Evolutionary conservation across 1,139 yeast species (phyloP).

Genomic region (Wickerhamomyces sp.): DNA sequence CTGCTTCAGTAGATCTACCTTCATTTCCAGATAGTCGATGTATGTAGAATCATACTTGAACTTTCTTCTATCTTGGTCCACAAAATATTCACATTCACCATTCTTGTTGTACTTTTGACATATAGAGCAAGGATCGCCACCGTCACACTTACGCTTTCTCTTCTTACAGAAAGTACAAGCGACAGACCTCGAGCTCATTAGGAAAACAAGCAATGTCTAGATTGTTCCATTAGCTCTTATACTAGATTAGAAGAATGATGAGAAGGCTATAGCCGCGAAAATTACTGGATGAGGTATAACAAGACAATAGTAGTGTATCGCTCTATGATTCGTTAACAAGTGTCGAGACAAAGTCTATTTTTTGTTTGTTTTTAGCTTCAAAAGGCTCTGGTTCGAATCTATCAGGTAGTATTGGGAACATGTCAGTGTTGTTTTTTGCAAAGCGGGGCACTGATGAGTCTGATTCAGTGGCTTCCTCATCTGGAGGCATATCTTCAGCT

Average conservation of each 20-base stretch:
- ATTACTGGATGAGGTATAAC: too few relatives aligned
- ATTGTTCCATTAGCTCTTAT: too few relatives aligned
- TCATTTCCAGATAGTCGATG: constrained; percentile 19
- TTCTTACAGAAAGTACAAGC: constrained; percentile 13
- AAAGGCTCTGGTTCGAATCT: neutral
- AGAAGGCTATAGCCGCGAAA: too few relatives aligned
- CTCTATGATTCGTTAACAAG: too few relatives aligned
- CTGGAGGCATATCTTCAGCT: constrained; percentile 8
- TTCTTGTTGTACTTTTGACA: constrained; percentile 16
- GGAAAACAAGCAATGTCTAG: too few relatives aligned
- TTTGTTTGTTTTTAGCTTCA: neutral
- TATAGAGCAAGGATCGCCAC: constrained; percentile 9
- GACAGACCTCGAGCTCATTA: neutral
- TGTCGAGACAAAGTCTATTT: neutral
- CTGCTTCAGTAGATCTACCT: constrained; percentile 16
- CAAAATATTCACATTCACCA: constrained; percentile 14
- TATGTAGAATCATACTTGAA: constrained; percentile 19
- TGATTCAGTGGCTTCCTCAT: neutral
- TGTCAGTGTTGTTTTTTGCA: constrained; percentile 11
- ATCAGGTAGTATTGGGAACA: constrained; percentile 7
- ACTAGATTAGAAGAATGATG: too few relatives aligned
- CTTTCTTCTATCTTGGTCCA: constrained; percentile 18
- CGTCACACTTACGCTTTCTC: constrained; percentile 13
- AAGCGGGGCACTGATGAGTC: neutral
- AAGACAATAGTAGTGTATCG: too few relatives aligned